Conservation (phyloP, 345 rosid species). For the Camelina laxa region DNA sequence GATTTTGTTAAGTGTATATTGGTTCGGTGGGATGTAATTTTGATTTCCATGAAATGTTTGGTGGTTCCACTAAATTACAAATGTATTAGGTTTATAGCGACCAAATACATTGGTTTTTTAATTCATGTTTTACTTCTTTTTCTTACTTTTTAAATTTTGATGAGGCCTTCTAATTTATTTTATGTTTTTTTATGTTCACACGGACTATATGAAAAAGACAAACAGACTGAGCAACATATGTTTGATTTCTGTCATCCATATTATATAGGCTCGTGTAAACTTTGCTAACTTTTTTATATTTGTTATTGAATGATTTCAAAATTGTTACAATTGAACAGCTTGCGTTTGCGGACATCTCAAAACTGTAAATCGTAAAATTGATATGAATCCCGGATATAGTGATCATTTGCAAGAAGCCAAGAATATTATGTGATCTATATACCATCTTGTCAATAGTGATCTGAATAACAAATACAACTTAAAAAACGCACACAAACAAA, state of each 20-base stretch:
- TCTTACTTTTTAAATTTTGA: no score
- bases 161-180: no score
- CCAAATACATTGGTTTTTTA: no score
- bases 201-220: no score
- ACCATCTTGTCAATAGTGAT: not conserved
- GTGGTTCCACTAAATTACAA: constrained; percentile 26
- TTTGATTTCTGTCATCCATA: not conserved
- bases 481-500: not conserved
- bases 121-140: not conserved
- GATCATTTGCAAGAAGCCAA: not conserved
- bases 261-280: not conserved
- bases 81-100: constrained; percentile 11
- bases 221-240: not conserved
- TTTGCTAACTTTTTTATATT: not conserved
- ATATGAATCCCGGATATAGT: not conserved
- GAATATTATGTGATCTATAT: not conserved
- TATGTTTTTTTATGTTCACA: no score
- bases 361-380: not conserved
- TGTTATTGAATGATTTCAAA: no score
- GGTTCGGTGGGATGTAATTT: constrained; percentile 8
- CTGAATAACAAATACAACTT: not conserved
- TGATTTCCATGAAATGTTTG: not conserved
- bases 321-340: not conserved
- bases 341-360: not conserved
- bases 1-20: not conserved